Evolutionary conservation across 345 rosid species (phyloP).

Genomic region (Pelargonium nanum): DNA sequence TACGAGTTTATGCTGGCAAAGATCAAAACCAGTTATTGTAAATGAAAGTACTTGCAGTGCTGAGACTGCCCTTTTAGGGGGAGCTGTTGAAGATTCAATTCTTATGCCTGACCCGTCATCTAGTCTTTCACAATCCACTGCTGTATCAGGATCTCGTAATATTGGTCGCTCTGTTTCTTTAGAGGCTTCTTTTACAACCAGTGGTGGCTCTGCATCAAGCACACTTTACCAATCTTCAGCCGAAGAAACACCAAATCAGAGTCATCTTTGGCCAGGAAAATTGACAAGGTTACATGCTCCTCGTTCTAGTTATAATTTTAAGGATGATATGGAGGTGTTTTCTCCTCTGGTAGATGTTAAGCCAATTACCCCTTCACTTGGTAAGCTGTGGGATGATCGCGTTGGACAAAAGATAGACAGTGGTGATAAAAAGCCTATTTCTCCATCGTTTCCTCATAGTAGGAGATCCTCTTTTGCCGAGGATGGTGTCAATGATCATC

Average conservation of each 20-base stretch:
- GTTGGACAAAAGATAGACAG: conserved; percentile 50
- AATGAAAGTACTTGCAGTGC: conserved; percentile 68
- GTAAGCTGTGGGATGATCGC: conserved; percentile 60
- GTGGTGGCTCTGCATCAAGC: conserved; percentile 31
- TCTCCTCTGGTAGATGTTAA: conserved; percentile 80
- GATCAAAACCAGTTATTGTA: conserved; percentile 75
- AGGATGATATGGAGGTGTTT: conserved; percentile 91
- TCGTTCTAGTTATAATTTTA: conserved; percentile 51
- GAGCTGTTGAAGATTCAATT: conserved; percentile 71
- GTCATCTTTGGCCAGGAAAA: conserved; percentile 52
- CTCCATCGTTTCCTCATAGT: conserved; percentile 48
- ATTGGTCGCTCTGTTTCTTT: conserved; percentile 24
- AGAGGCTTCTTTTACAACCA: conserved; percentile 28
- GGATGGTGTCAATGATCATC: conserved; percentile 53
- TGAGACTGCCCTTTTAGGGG: conserved; percentile 92
- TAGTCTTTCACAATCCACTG: conserved; percentile 38
- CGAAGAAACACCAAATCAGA: conserved; percentile 65
- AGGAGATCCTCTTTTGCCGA: conserved; percentile 59
- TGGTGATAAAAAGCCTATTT: conserved; percentile 57
- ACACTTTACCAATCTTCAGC: conserved; percentile 25
- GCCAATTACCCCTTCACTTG: conserved; percentile 70
- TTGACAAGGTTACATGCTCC: conserved; percentile 66
- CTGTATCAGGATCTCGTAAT: conserved; percentile 37
- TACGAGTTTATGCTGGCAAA: conserved; percentile 95
- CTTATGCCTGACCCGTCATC: conserved; percentile 93